phyloP scores from a whole-genome alignment of 129 eudicot genomes.

The Chrysanthemum makinoi region DNA sequence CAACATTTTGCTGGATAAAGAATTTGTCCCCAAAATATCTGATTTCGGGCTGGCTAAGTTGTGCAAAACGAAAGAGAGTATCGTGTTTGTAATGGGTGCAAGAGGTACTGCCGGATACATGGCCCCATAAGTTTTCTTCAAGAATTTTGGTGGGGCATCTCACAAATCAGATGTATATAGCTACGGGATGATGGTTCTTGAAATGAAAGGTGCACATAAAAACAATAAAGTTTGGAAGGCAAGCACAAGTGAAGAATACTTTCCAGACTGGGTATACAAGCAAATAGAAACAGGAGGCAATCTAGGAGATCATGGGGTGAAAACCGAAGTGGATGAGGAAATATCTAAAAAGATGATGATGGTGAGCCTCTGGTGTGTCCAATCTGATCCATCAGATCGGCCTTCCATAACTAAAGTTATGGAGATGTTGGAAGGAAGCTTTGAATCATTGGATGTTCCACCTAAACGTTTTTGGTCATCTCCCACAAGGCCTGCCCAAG shows the following conservation, averaged over 20 bases:
- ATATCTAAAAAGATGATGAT: constrained; percentile 43
- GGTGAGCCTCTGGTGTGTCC: constrained; percentile 63
- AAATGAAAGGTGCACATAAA: background rate
- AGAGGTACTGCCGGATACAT: no score
- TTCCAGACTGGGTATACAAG: constrained; percentile 49
- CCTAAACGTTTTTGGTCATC: constrained; percentile 24
- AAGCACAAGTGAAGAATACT: constrained; percentile 37
- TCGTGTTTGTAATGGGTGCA: no score
- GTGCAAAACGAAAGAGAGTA: no score
- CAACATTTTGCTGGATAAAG: constrained; percentile 40
- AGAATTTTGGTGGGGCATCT: no score
- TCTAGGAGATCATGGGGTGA: background rate
- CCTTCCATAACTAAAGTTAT: constrained; percentile 49
- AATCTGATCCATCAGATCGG: constrained; percentile 43
- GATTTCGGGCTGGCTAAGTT: no score
- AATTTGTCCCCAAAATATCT: constrained; percentile 47
- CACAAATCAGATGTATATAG: no score
- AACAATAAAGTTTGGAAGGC: background rate
- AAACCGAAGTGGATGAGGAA: constrained; percentile 34
- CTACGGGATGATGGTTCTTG: no score
- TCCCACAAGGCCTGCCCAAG: background rate
- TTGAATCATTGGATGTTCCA: constrained; percentile 40
- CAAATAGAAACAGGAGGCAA: constrained; percentile 21
- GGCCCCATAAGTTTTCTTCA: no score
- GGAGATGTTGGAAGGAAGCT: constrained; percentile 57